A percentile compares a stretch with the other conserved stretches of the same genome.
Evolutionary conservation across 1,284 basidiomycete species (phyloP).

Genomic region (Microbotryum violaceum): DNA sequence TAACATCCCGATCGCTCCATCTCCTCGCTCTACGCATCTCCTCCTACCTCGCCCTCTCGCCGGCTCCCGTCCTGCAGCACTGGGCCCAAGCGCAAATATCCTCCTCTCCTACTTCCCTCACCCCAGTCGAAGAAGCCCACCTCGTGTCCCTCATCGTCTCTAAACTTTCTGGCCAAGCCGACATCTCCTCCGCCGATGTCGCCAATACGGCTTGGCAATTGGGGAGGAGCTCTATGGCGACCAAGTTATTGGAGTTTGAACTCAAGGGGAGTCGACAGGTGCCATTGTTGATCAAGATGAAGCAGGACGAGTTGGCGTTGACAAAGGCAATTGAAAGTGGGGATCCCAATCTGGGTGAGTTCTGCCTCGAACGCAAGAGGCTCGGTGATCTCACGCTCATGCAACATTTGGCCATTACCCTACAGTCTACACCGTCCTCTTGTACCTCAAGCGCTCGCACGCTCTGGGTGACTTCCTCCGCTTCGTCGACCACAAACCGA

Average conservation of each 20-base stretch:
- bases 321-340: conserved; percentile 88
- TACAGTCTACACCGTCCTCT: conserved; percentile 78
- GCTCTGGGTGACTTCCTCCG: conserved; percentile 90
- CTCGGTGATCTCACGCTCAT: too few relatives aligned
- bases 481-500: conserved; percentile 74
- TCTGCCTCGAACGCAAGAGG: too few relatives aligned
- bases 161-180: conserved; percentile 45
- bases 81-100: conserved; percentile 92
- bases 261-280: conserved; percentile 85
- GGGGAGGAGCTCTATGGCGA: conserved; percentile 75
- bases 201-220: conserved; percentile 89
- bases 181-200: conserved; percentile 88
- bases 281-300: conserved; percentile 84
- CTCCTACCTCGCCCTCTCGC: conserved; percentile 68
- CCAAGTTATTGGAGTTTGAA: conserved; percentile 91
- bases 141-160: conserved; percentile 51
- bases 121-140: conserved; percentile 55
- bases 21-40: conserved; percentile 88
- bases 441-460: conserved; percentile 73
- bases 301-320: conserved; percentile 81
- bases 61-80: conserved; percentile 81
- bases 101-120: conserved; percentile 37
- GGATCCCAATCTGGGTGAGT: conserved; percentile 82
- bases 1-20: conserved; percentile 82
- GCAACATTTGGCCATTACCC: too few relatives aligned